A percentile compares a stretch with the other conserved stretches of the same genome.
Evolutionary conservation across 164 flowering plant species (phyloP).

Genomic region (Nelumbo lutea): DNA sequence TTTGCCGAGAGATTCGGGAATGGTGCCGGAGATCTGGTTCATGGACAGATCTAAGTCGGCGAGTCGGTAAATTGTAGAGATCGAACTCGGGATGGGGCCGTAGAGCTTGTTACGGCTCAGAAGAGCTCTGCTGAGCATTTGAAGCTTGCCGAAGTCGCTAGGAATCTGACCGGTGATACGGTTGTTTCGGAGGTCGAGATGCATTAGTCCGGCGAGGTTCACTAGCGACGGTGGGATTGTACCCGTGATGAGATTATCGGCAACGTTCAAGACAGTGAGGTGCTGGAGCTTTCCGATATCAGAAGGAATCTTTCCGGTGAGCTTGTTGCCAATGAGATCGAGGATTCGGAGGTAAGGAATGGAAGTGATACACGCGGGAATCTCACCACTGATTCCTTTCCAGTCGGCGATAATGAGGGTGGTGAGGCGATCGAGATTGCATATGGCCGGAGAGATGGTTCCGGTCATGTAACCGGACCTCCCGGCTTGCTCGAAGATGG

Average conservation of each 20-base stretch:
- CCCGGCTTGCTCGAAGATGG: conserved; percentile 48
- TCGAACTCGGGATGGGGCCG: conserved; percentile 58
- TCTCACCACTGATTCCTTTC: conserved; percentile 57
- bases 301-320: conserved; percentile 62
- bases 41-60: conserved; percentile 70
- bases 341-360: conserved; percentile 54
- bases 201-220: conserved; percentile 45
- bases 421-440: conserved; percentile 59
- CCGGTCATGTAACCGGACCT: conserved; percentile 87
- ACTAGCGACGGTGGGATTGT: conserved; percentile 54
- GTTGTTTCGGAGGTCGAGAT: conserved; percentile 67
- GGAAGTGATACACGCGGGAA: conserved; percentile 57
- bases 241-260: conserved; percentile 71
- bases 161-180: conserved; percentile 55
- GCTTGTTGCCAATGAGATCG: conserved; percentile 64
- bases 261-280: conserved; percentile 69
- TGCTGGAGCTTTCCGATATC: conserved; percentile 51
- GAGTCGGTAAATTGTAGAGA: conserved; percentile 56
- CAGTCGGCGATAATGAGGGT: conserved; percentile 56
- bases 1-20: conserved; percentile 51
- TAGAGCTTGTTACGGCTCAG: conserved; percentile 47
- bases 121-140: conserved; percentile 76
- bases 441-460: conserved; percentile 60
- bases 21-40: conserved; percentile 50
- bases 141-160: conserved; percentile 37